Evolutionary conservation across 345 rosid genomes (phyloP).

Genomic region (Gossypium stocksii): DNA sequence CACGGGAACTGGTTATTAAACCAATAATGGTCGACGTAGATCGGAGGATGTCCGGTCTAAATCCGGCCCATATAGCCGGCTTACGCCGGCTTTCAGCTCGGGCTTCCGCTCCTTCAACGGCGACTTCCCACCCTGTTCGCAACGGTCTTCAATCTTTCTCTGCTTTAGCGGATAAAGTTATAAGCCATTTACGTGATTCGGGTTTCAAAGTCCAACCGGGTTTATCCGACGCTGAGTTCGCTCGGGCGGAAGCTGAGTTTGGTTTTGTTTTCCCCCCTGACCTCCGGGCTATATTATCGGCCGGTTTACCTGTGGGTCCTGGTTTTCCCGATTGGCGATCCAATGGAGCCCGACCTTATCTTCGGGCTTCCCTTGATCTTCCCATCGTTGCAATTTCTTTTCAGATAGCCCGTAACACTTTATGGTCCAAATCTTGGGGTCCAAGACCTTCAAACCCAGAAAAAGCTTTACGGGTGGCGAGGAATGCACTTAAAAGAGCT

Average conservation of each 20-base stretch:
- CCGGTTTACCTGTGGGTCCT: constrained; percentile 80
- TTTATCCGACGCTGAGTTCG: constrained; percentile 76
- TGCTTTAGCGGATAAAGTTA: constrained; percentile 69
- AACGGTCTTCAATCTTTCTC: constrained; percentile 68
- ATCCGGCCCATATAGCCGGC: constrained; percentile 86
- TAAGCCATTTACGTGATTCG: constrained; percentile 59
- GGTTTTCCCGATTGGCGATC: constrained; percentile 98
- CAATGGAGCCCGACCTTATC: constrained; percentile 69
- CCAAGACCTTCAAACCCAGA: constrained; percentile 81
- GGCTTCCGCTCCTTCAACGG: constrained; percentile 66
- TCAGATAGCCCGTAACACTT: constrained; percentile 79
- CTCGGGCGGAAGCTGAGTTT: constrained; percentile 83
- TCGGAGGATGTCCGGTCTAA: constrained; percentile 86
- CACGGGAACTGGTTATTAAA: not conserved
- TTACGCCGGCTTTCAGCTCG: constrained; percentile 93
- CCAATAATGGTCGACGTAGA: constrained; percentile 90
- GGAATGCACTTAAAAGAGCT: constrained; percentile 80
- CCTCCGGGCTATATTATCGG: constrained; percentile 75
- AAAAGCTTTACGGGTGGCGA: constrained; percentile 70
- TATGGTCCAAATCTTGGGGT: constrained; percentile 96
- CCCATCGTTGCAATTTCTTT: constrained; percentile 86
- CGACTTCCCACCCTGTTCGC: constrained; percentile 43
- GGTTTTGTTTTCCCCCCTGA: constrained; percentile 94
- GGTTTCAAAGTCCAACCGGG: constrained; percentile 81
- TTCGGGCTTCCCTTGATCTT: constrained; percentile 74